These are phyloP conservation scores for Asterionellopsis glacialis DNA, from an alignment of 108 stramenopile genomes.

Conservation along the genomic window DNA sequence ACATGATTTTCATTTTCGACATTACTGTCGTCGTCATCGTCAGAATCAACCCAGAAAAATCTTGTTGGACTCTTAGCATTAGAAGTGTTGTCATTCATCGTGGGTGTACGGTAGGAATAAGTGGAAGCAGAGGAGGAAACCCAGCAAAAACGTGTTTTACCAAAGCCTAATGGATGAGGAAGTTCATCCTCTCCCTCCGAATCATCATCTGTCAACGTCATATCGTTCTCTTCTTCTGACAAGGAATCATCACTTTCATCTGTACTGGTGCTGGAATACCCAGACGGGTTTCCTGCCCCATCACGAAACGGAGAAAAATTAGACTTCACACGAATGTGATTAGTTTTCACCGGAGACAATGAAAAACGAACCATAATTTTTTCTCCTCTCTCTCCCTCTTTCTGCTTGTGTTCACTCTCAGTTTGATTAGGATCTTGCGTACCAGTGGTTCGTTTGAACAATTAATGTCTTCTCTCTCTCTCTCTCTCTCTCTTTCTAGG, in stretches of 20 bases:
- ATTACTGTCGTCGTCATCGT: conserved; percentile 12
- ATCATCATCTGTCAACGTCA: conserved; percentile 1
- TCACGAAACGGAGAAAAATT: neutral
- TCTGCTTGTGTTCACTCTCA: too few relatives aligned
- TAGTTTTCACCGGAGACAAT: neutral
- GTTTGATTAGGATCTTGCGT: too few relatives aligned
- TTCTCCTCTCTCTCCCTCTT: neutral
- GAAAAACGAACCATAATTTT: neutral
- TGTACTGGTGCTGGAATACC: neutral
- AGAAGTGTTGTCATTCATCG: neutral
- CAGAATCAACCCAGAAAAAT: conserved; percentile 22
- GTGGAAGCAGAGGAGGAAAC: conserved; percentile 14
- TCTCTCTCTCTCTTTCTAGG: too few relatives aligned
- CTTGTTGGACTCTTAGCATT: too few relatives aligned
- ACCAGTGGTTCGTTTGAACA: too few relatives aligned
- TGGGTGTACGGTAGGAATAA: conserved; percentile 11
- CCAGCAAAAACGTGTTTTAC: conserved; percentile 47
- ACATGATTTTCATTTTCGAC: neutral
- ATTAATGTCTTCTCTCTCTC: too few relatives aligned
- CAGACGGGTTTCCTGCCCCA: neutral
- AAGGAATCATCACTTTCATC: conserved; percentile 8
- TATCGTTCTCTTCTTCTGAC: conserved; percentile 2
- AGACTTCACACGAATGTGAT: neutral
- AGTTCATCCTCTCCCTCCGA: conserved; percentile 36
- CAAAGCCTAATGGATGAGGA: conserved; percentile 72